Evolutionary conservation across 345 rosid genomes (phyloP).

Genomic region (Noccaea caerulescens): DNA sequence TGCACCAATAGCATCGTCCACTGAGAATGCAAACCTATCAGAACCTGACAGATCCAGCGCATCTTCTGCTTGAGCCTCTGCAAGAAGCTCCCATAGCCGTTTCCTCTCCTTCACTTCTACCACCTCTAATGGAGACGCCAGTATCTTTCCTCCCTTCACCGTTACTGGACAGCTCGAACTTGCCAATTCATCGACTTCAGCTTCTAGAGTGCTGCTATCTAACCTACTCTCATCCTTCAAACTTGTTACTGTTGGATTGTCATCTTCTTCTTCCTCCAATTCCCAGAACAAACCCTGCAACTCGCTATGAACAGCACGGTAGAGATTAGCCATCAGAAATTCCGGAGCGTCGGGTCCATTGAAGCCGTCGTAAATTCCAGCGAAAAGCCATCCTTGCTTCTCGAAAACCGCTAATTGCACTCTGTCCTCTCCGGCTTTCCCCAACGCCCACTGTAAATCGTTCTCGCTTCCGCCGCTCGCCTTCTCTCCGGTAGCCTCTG

Average conservation of each 20-base stretch:
- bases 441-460: slow-evolving; percentile 93
- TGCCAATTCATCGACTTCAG: slow-evolving; percentile 35
- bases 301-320: slow-evolving; percentile 85
- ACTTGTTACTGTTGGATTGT: slow-evolving; percentile 15
- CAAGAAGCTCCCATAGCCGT: slow-evolving; percentile 80
- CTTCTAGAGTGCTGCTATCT: slow-evolving; percentile 21
- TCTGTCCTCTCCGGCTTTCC: slow-evolving; percentile 97
- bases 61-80: slow-evolving; percentile 81
- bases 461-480: slow-evolving; percentile 47
- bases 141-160: slow-evolving; percentile 50
- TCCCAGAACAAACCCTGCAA: slow-evolving; percentile 96
- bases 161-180: slow-evolving; percentile 36
- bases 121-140: slow-evolving; percentile 64
- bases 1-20: slow-evolving; percentile 77
- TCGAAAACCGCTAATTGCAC: slow-evolving; percentile 96
- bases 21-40: slow-evolving; percentile 86
- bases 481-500: slow-evolving; percentile 38
- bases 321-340: slow-evolving; percentile 96
- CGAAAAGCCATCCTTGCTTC: slow-evolving; percentile 97
- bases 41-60: slow-evolving; percentile 97
- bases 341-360: slow-evolving; percentile 98
- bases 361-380: slow-evolving; percentile 96
- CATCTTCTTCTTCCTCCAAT: slow-evolving; percentile 53
- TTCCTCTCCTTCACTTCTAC: slow-evolving; percentile 56
- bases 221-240: slow-evolving; percentile 27